These are phyloP conservation scores for Yarrowia osloensis DNA, from an alignment of 805 yeast species.

Conservation along the genomic window DNA sequence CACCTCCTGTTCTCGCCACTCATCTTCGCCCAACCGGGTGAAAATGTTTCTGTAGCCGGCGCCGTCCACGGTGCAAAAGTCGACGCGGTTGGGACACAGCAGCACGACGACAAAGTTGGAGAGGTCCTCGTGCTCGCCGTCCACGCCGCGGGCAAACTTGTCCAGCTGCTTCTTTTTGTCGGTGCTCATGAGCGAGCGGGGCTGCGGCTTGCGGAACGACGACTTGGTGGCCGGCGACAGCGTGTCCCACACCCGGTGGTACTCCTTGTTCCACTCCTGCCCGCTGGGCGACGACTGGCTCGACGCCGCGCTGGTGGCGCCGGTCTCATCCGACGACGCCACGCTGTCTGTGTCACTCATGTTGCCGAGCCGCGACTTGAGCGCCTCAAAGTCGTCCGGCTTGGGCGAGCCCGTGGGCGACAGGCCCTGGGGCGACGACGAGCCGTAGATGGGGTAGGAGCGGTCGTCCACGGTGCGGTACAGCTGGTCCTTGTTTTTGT, in stretches of 20 bases:
- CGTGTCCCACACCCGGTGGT: constrained; percentile 60
- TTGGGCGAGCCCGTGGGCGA: constrained; percentile 21
- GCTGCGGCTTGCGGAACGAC: constrained; percentile 71
- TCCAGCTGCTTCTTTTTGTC: constrained; percentile 62
- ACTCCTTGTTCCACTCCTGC: constrained; percentile 70
- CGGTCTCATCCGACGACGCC: constrained; percentile 10
- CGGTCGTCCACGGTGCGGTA: constrained; percentile 21
- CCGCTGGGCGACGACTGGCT: constrained; percentile 50
- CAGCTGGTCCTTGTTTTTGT: constrained; percentile 30
- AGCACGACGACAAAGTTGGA: constrained; percentile 66
- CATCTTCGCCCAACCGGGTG: constrained; percentile 56
- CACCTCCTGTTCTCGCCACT: constrained; percentile 76
- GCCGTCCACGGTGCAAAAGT: constrained; percentile 62
- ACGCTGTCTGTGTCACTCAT: constrained; percentile 24
- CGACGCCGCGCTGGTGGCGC: constrained; percentile 15
- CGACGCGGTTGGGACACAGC: constrained; percentile 70
- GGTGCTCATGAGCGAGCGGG: constrained; percentile 59
- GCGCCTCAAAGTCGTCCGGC: constrained; percentile 19
- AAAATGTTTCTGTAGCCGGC: constrained; percentile 52
- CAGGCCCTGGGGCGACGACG: background rate
- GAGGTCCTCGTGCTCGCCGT: constrained; percentile 53
- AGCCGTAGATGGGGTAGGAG: constrained; percentile 22
- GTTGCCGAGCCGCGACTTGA: constrained; percentile 26
- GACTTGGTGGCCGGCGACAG: constrained; percentile 62
- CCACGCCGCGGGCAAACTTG: constrained; percentile 77